phyloP scores from a whole-genome alignment of 1,284 basidiomycete genomes.

The Leccinum pachyderme region DNA sequence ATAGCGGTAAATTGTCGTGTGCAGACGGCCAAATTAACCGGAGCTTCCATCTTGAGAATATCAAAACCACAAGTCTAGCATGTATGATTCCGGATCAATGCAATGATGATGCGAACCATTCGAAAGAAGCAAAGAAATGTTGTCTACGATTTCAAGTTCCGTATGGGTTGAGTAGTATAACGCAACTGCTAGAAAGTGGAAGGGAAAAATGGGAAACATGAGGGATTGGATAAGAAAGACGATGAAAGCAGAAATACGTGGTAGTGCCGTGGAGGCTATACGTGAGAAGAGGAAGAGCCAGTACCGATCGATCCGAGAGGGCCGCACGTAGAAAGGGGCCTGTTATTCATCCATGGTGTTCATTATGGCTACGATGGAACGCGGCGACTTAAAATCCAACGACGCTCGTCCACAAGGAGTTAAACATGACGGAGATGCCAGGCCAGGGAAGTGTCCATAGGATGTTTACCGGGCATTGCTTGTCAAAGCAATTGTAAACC shows the following conservation, averaged over 20 bases:
- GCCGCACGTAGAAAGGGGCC: constrained; percentile 8
- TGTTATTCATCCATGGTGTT: constrained; percentile 8
- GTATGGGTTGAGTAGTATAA: not conserved
- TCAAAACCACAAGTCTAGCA: not conserved
- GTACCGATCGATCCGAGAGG: constrained; percentile 3
- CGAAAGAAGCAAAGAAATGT: not conserved
- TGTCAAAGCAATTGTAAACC: constrained; percentile 53
- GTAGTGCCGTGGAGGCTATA: not conserved
- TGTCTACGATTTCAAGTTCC: constrained; percentile 6
- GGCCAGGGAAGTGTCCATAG: not conserved
- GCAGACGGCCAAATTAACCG: not conserved
- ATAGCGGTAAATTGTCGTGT: not conserved
- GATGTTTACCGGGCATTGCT: constrained; percentile 17
- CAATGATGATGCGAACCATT: constrained; percentile 2
- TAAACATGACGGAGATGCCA: not conserved
- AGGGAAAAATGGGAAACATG: not conserved
- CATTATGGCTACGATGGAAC: constrained; percentile 8
- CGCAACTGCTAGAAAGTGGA: constrained; percentile 1
- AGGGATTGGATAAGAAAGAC: not conserved
- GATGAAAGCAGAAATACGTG: not conserved
- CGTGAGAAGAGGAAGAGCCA: not conserved
- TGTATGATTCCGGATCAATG: not conserved
- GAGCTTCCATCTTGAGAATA: not conserved
- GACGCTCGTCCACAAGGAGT: constrained; percentile 1
- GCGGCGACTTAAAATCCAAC: not conserved